Evolutionary conservation across 495 filamentous ascomycete species (phyloP).

Genomic region (Penicillium daleae): DNA sequence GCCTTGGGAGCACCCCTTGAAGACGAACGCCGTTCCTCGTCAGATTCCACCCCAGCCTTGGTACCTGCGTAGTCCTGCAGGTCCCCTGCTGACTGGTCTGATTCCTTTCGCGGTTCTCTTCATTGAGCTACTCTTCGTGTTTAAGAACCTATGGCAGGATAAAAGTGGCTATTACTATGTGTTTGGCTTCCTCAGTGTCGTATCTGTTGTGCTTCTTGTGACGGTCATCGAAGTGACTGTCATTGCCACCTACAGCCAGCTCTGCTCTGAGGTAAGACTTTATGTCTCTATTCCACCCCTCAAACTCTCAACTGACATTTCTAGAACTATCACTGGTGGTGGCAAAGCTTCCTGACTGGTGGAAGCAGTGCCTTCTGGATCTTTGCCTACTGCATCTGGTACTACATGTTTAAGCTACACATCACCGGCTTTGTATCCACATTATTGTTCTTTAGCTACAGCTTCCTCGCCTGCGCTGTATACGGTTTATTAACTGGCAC

Average conservation of each 20-base stretch:
- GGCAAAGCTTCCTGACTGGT: conserved; percentile 87
- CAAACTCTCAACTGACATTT: conserved; percentile 1
- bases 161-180: conserved; percentile 96
- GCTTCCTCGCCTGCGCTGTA: conserved; percentile 75
- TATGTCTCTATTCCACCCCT: background rate
- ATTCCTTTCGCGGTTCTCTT: conserved; percentile 93
- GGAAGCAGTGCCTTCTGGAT: conserved; percentile 83
- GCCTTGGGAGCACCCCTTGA: conserved; percentile 87
- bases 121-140: conserved; percentile 91
- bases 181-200: conserved; percentile 84
- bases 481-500: conserved; percentile 87
- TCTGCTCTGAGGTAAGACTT: conserved; percentile 70
- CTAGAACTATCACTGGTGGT: conserved; percentile 95
- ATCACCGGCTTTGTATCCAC: conserved; percentile 81
- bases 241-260: conserved; percentile 82
- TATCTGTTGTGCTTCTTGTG: conserved; percentile 72
- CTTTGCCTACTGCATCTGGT: conserved; percentile 84
- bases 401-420: conserved; percentile 81
- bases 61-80: conserved; percentile 68
- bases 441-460: conserved; percentile 87
- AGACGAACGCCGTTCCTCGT: conserved; percentile 72
- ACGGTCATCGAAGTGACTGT: conserved; percentile 89
- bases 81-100: conserved; percentile 75
- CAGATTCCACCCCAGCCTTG: conserved; percentile 81
- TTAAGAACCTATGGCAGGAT: conserved; percentile 89